These are phyloP conservation scores for Diaporthe caulivora DNA, from an alignment of 2,329 filamentous ascomycete species.

Conservation along the genomic window DNA sequence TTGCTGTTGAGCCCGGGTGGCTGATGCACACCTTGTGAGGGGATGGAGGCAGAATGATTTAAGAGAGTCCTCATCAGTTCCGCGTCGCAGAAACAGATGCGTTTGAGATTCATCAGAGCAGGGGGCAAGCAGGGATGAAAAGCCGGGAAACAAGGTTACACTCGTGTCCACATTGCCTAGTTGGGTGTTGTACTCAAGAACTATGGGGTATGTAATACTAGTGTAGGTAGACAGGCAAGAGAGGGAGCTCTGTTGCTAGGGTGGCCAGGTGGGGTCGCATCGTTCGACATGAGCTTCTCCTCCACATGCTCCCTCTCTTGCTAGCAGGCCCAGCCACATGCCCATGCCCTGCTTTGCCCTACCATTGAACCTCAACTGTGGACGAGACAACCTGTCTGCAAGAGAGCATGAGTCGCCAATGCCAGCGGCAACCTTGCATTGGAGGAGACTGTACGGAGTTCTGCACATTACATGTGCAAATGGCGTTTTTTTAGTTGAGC, in stretches of 20 bases:
- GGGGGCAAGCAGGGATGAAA: conserved; percentile 5
- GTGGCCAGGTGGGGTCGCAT: not conserved
- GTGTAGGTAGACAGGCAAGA: no score
- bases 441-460: not conserved
- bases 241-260: conserved; percentile 8
- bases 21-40: not conserved
- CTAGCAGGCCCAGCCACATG: conserved; percentile 5
- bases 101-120: conserved; percentile 25
- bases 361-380: conserved; percentile 6
- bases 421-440: conserved; percentile 19
- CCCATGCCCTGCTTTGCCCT: conserved; percentile 25
- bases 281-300: conserved; percentile 4
- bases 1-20: not conserved
- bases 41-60: not conserved
- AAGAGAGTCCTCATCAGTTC: conserved; percentile 24
- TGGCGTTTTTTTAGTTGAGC: not conserved
- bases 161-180: not conserved
- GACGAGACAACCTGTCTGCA: not conserved
- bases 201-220: not conserved
- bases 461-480: no score
- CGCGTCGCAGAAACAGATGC: conserved; percentile 23
- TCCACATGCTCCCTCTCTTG: not conserved
- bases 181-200: no score
- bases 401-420: conserved; percentile 1
- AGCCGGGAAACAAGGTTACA: conserved; percentile 29